A percentile compares a stretch with the other conserved stretches of the same genome.
These are phyloP conservation scores for Lasiodiplodia citricola DNA, from an alignment of 2,329 filamentous ascomycete species.

Conservation along the genomic window DNA sequence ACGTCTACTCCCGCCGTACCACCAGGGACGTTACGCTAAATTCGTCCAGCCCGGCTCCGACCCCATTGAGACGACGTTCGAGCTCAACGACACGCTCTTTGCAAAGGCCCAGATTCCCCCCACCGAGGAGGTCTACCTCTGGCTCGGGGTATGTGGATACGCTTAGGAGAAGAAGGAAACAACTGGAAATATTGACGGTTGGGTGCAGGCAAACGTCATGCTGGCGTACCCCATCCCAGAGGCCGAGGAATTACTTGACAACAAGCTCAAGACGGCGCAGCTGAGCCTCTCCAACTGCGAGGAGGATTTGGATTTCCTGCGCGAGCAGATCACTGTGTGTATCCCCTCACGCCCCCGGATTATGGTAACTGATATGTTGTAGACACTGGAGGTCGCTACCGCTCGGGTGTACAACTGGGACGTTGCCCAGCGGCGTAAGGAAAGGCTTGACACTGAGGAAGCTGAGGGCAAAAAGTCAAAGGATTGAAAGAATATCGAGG, in stretches of 20 bases:
- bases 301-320: conserved; percentile 92
- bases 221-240: conserved; percentile 90
- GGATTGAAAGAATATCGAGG: not conserved
- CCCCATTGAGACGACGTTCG: conserved; percentile 89
- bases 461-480: conserved; percentile 47
- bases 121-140: conserved; percentile 92
- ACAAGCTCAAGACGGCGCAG: conserved; percentile 80
- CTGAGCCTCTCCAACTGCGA: conserved; percentile 85
- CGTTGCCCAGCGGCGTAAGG: conserved; percentile 91
- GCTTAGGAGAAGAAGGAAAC: not conserved
- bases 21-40: conserved; percentile 45
- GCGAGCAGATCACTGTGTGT: conserved; percentile 93
- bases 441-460: conserved; percentile 67
- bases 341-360: not conserved
- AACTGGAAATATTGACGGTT: conserved; percentile 10
- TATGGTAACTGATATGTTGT: conserved; percentile 28
- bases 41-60: conserved; percentile 55
- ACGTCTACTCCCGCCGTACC: not conserved
- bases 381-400: conserved; percentile 96
- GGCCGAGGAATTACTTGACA: conserved; percentile 76
- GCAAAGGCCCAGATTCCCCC: conserved; percentile 82
- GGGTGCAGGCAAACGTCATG: conserved; percentile 87
- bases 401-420: conserved; percentile 99
- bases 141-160: conserved; percentile 76
- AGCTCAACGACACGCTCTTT: conserved; percentile 94